These are phyloP conservation scores for Tympanopsis confertula DNA, from an alignment of 2,329 filamentous ascomycete genomes.

Conservation along the genomic window DNA sequence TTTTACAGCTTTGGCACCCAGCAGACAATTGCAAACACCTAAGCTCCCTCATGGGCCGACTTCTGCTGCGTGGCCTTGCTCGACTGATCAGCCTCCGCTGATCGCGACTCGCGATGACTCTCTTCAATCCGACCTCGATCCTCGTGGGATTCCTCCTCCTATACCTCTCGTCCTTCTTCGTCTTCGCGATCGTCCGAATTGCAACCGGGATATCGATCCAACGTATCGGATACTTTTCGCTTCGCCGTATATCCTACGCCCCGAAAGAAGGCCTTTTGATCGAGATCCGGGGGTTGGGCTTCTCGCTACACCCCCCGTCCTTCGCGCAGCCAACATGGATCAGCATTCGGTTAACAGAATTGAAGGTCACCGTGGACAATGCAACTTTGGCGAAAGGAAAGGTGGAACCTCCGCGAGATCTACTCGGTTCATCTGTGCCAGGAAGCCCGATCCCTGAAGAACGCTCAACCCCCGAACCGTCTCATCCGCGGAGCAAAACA, in stretches of 20 bases:
- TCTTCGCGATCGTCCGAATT: conserved; percentile 62
- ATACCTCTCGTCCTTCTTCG: conserved; percentile 59
- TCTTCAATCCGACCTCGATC: conserved; percentile 41
- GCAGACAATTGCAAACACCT: too few species aligned
- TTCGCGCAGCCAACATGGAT: conserved; percentile 67
- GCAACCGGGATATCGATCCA: conserved; percentile 65
- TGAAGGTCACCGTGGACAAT: conserved; percentile 54
- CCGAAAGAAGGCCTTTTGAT: conserved; percentile 57
- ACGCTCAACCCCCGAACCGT: conserved; percentile 1
- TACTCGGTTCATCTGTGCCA: too few species aligned
- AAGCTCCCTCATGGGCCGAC: too few species aligned
- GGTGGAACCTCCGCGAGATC: background rate
- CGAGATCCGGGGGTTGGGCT: conserved; percentile 54
- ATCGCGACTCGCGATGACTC: conserved; percentile 12
- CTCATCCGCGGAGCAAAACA: conserved; percentile 34
- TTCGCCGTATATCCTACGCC: conserved; percentile 59
- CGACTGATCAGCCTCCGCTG: background rate
- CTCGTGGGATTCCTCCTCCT: conserved; percentile 53
- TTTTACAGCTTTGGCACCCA: too few species aligned
- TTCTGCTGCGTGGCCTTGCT: background rate
- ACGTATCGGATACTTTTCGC: conserved; percentile 57
- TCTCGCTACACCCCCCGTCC: conserved; percentile 58
- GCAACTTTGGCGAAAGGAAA: conserved; percentile 27
- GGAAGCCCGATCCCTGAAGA: too few species aligned
- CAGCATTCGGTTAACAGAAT: conserved; percentile 54